These are phyloP conservation scores for Salix dunnii DNA, from an alignment of 345 rosid genomes.

Conservation along the genomic window DNA sequence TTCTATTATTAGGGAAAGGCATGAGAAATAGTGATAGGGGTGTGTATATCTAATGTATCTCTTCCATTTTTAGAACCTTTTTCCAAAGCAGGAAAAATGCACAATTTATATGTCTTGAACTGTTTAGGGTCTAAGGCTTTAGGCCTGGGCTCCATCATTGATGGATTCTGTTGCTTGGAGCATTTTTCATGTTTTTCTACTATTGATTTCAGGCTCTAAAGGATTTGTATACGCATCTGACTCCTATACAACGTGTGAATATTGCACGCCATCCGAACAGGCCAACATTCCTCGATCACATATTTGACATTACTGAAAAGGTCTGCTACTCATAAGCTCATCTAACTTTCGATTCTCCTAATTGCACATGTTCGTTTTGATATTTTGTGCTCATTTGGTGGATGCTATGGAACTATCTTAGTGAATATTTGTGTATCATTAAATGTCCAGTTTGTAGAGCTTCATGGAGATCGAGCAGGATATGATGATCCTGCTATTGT, in stretches of 20 bases:
- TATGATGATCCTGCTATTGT: conserved; percentile 99
- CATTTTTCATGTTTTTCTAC: conserved; percentile 9
- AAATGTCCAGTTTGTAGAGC: conserved; percentile 78
- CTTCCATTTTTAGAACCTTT: not conserved
- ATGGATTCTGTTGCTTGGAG: conserved; percentile 8
- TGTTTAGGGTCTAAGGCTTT: not conserved
- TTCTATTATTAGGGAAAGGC: not conserved
- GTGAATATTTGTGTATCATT: conserved; percentile 3
- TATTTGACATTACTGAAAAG: conserved; percentile 88
- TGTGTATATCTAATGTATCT: not conserved
- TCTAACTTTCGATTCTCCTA: conserved; percentile 3
- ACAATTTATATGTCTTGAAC: conserved; percentile 10
- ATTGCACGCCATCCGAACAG: conserved; percentile 96
- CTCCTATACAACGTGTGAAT: conserved; percentile 89
- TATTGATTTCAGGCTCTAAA: conserved; percentile 59
- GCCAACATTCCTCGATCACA: conserved; percentile 95
- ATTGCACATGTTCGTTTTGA: not conserved
- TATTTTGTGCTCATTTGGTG: conserved; percentile 4
- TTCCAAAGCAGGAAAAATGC: not conserved
- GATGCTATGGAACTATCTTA: conserved; percentile 6
- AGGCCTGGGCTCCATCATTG: not conserved
- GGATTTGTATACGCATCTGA: conserved; percentile 70
- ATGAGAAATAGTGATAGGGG: not conserved
- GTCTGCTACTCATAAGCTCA: conserved; percentile 34
- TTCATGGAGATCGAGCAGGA: conserved; percentile 97